phyloP scores from a whole-genome alignment of 2,329 filamentous ascomycete species.

The Paecilomyces formosus region DNA sequence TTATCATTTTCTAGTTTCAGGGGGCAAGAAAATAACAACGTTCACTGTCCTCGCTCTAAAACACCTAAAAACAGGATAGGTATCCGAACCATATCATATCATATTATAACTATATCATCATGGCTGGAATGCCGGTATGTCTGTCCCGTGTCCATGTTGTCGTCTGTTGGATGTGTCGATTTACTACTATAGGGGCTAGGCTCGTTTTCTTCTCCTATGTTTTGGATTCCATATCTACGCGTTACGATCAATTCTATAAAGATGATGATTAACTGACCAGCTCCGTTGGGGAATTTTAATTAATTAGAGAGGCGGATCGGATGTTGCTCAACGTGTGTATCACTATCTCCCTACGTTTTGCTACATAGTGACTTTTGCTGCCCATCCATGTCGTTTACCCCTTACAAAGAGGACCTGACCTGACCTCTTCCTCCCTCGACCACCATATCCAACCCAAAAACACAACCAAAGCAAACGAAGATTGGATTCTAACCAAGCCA shows the following conservation, averaged over 20 bases:
- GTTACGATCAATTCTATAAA: neutral
- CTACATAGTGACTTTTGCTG: no score
- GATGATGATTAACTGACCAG: neutral
- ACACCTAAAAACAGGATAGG: neutral
- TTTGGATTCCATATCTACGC: neutral
- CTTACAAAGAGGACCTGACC: no score
- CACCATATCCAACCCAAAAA: neutral
- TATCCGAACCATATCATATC: neutral
- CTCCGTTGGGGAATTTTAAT: neutral
- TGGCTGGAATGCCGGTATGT: conserved; percentile 10
- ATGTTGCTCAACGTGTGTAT: neutral
- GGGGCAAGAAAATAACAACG: no score
- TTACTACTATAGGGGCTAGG: no score
- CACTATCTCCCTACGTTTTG: no score
- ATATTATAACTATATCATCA: neutral
- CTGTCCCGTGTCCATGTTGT: conserved; percentile 1
- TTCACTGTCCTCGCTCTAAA: no score
- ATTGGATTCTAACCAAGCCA: neutral
- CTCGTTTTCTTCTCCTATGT: neutral
- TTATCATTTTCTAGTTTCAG: no score
- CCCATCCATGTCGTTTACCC: no score
- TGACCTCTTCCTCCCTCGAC: no score
- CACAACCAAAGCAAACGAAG: neutral
- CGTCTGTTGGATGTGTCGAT: no score
- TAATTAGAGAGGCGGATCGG: neutral